Base-by-base conservation (phyloP, 2,329 filamentous ascomycete species). In the Parasarocladium wereldwijsianum region DNA sequence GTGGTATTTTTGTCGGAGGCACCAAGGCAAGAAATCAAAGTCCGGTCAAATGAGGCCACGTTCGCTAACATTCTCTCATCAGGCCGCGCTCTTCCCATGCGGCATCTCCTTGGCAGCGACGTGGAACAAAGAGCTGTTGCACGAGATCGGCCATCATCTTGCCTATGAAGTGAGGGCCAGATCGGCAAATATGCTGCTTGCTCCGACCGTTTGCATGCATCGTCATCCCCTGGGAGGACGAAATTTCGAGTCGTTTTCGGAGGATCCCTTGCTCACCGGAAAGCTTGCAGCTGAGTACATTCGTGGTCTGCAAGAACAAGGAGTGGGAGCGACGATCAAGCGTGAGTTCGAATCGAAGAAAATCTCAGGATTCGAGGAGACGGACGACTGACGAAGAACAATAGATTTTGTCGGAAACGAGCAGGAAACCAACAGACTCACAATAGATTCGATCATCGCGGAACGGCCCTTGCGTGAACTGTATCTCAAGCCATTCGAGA, bases 171-270 rank as follows among this genome's bases (percentile, higher is more conserved):
- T 66, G 15, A 78, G 73, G 42, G 77, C 79, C 12, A 75, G 81
- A 43, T 79, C 78, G 5, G 76, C 78, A 17, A 66, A 84, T 35
- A 66, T 86, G 19, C 60, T 86, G 4, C 63, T 87, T 7, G 81
- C 76, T 0, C 81, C 80, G 3, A 86, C 81, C 1, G 74, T 85
- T 19, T 85, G 82, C 55, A 76, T 84, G 61, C 82, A 90, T 43
- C 70, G 83, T 11, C 80, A 80, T 29, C 83, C 83, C 1, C 62
- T 90, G 0, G 82, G 82, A n/a, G 83, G 83, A 12, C 67, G 83
- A 35, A 85, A 85, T 38, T 92, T 90, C 40, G 83, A 92, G 52
- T 85, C 81, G 0, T 90, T 85, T 49, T 84, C 79, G 0, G 83
- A 90, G 49, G 83, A 90, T 40, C 82, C 82, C 1, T 66, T 76